phyloP scores from a whole-genome alignment of 768 basidiomycete species.

The Tricholoma hemisulphureum region DNA sequence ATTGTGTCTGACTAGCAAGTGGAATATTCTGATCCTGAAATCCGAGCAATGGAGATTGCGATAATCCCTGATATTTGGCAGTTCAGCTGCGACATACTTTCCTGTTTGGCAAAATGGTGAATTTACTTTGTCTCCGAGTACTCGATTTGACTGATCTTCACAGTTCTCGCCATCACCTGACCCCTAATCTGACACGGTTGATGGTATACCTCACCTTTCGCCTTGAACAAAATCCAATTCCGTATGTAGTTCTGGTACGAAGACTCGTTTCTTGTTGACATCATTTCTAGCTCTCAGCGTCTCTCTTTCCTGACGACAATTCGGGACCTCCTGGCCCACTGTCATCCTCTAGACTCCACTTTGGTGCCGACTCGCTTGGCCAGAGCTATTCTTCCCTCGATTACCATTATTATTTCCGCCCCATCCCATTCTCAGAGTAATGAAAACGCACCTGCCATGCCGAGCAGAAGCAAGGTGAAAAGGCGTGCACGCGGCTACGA shows the following conservation, averaged over 20 bases:
- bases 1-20: slow-evolving; percentile 37
- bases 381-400: slow-evolving; percentile 48
- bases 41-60: slow-evolving; percentile 54
- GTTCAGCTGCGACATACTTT: slow-evolving; percentile 51
- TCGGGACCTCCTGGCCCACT: slow-evolving; percentile 40
- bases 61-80: slow-evolving; percentile 52
- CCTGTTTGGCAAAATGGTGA: slow-evolving; percentile 49
- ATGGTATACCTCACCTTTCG: slow-evolving; percentile 53
- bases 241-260: slow-evolving; percentile 36
- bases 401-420: slow-evolving; percentile 48
- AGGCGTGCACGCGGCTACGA: slow-evolving; percentile 72
- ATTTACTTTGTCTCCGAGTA: slow-evolving; percentile 9
- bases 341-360: slow-evolving; percentile 47
- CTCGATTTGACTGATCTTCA: neutral
- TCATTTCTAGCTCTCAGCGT: slow-evolving; percentile 33
- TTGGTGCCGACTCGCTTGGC: slow-evolving; percentile 52
- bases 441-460: slow-evolving; percentile 18
- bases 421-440: slow-evolving; percentile 30
- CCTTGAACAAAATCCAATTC: slow-evolving; percentile 52
- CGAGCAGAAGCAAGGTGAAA: slow-evolving; percentile 50
- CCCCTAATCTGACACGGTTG: slow-evolving; percentile 55
- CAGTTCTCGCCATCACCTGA: slow-evolving; percentile 55
- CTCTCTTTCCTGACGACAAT: slow-evolving; percentile 47
- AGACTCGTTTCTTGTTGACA: neutral
- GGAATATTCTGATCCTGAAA: slow-evolving; percentile 47